Base-by-base conservation (phyloP, 2,329 filamentous ascomycete genomes). In the Pseudomassariella vexata region DNA sequence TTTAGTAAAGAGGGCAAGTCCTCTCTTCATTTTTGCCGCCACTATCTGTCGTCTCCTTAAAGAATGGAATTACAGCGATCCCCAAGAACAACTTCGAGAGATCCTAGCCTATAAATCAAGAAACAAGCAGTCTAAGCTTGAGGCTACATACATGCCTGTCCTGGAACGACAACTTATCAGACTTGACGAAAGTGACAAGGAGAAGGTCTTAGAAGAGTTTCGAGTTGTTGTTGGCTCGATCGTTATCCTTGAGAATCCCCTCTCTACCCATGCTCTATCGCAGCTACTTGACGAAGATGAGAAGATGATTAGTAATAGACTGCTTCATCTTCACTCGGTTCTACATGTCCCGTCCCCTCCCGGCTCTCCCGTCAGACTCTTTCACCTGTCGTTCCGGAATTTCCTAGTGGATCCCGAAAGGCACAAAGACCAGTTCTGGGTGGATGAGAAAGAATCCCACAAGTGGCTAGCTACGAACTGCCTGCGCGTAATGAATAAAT, bases 361-460 rank as follows among this genome's bases (percentile, higher is more conserved):
- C 7, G 25, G 38, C 28, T 11, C 11, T 6, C 51, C 55, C 0
- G 27, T 63, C 5, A 46, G 41, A 12, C 35, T 56, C 1, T 41
- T 56, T 3, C 57, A 63, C 32, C 36, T 54, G 9, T 62, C 60
- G 0, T 63, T 64, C 29, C 48, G 53, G 5, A 56, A 63, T 36
- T 60, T 60, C 38, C 54, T 64, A 11, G 22, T 57, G 8, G n/a
- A 44, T 56, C 24, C 31, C 18, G 24, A 10, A 26, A 23, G 25
- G n/a, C 31, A 20, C 15, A 14, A 25, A 3, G 30, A 26, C 19
- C 14, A 10, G 12, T 34, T 34, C 11, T 28, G 31, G 31, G 11
- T 34, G 16, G 15, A 34, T 11, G 31, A 34, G 19, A 27, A 28
- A 12, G 0, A 28, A 15, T 14, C 19, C 24, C 31, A 34, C 25